These are phyloP conservation scores for Phylloboletellus chloephorus DNA, from an alignment of 1,284 basidiomycete genomes.

Conservation along the genomic window DNA sequence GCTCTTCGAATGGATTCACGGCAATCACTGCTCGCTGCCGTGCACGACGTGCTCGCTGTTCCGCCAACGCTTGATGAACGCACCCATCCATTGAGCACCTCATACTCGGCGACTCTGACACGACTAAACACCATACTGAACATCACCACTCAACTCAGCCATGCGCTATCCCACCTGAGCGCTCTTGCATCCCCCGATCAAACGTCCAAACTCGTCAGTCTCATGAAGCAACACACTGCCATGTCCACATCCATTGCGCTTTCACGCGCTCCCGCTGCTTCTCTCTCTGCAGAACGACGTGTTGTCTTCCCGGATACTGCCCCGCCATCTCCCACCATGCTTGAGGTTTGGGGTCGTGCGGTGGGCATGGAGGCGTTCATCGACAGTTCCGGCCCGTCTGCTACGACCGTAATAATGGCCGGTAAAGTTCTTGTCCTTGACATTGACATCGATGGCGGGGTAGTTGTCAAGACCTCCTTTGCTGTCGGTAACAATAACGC, in stretches of 20 bases:
- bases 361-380: constrained; percentile 71
- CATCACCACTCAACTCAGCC: constrained; percentile 45
- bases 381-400: constrained; percentile 42
- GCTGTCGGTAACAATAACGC: constrained; percentile 48
- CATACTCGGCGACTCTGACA: constrained; percentile 38
- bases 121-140: constrained; percentile 48
- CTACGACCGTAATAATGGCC: constrained; percentile 56
- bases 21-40: constrained; percentile 24
- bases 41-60: constrained; percentile 25
- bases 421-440: constrained; percentile 76
- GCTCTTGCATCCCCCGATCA: constrained; percentile 46
- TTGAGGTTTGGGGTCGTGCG: constrained; percentile 54
- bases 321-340: constrained; percentile 35
- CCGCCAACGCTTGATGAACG: constrained; percentile 24
- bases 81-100: constrained; percentile 47
- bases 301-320: constrained; percentile 28
- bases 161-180: constrained; percentile 49
- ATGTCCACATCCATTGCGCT: constrained; percentile 34
- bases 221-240: constrained; percentile 56
- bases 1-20: constrained; percentile 15
- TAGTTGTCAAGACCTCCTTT: constrained; percentile 66
- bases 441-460: constrained; percentile 49
- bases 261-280: constrained; percentile 21
- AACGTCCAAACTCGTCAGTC: constrained; percentile 55
- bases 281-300: constrained; percentile 20